Evolutionary conservation across 2,329 filamentous ascomycete genomes (phyloP), one percentile per base, ranked within the genome.

Genomic region (Pezicula radicicola): DNA sequence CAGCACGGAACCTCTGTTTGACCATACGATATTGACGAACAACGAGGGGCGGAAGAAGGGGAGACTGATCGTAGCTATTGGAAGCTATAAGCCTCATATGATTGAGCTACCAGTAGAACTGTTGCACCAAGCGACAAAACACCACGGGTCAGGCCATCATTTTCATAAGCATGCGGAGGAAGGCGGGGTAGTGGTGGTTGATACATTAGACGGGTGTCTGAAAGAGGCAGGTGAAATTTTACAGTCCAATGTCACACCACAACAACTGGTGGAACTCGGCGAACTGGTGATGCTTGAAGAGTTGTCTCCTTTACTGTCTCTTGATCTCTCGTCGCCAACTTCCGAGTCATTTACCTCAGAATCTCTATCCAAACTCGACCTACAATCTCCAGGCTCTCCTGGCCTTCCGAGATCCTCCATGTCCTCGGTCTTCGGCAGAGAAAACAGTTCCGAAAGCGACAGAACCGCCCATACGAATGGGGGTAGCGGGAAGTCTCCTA

Each of bases 211-310:
- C 27, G 89, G 88, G 0, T 91, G 87, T 43, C 68, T 96, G 41
- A 85, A 85, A 60, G 90, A 96, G 66, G 88, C 92, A 0, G 93
- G 93, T 0, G 93, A 97, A 72, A 76, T 97, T 45, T 87, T 95
- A 9, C 83, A 90, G 58, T 89, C 90, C 0, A 85, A 84, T 0
- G 74, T 97, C 27, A 76, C 77, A 19, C 84, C 89, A 0, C 79
- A 84, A 43, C 87, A 95, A 60, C 79, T 97, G 3, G 89, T 96
- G 0, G 93, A 97, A 68, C 73, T 97, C 1, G 93, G 92, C 3
- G 92, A 97, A 66, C 73, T 97, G 4, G 79, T 83, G 12, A 83
- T 85, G 78, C 74, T 85, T 28, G 75, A 78, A 60, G 48, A 59
- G 45, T 43, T 13, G 40, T 45, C 10, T 49, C 50, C 21, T 48